These are phyloP conservation scores for Shiraia bambusicola DNA, from an alignment of 2,329 filamentous ascomycete genomes.

Conservation along the genomic window DNA sequence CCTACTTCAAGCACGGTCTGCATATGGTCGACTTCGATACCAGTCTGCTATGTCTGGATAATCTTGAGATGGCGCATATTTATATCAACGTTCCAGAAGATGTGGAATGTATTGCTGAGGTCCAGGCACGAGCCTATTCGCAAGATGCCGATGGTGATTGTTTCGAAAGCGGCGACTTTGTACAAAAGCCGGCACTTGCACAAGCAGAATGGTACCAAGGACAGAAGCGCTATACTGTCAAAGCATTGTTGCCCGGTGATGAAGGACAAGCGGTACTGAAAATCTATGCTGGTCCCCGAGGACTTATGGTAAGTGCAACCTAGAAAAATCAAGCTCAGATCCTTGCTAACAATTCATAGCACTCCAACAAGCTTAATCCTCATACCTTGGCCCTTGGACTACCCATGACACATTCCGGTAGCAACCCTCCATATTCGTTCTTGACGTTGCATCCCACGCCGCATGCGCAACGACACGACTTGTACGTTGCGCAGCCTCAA, in stretches of 20 bases:
- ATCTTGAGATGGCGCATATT: conserved; percentile 89
- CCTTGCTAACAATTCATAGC: conserved; percentile 46
- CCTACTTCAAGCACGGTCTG: conserved; percentile 80
- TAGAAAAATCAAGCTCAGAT: neutral
- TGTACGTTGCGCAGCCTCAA: conserved; percentile 96
- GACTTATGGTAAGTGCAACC: conserved; percentile 67
- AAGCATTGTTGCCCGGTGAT: conserved; percentile 86
- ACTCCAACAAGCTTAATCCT: conserved; percentile 93
- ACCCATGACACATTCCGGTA: conserved; percentile 86
- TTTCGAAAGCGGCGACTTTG: conserved; percentile 86
- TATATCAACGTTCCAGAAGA: conserved; percentile 85
- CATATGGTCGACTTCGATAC: conserved; percentile 91
- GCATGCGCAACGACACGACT: conserved; percentile 93
- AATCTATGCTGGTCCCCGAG: conserved; percentile 89
- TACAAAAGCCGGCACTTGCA: conserved; percentile 82
- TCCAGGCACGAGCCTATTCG: conserved; percentile 79
- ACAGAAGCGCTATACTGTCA: conserved; percentile 88
- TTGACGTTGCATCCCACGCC: conserved; percentile 91
- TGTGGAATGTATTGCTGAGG: conserved; percentile 88
- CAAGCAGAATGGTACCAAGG: conserved; percentile 91
- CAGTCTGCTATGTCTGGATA: conserved; percentile 79
- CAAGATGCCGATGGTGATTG: conserved; percentile 85
- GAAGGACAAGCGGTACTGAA: conserved; percentile 87
- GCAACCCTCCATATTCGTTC: conserved; percentile 94
- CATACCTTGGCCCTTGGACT: conserved; percentile 86